Percentiles rank a stretch among this genome's conserved stretches.
Evolutionary conservation across 2,329 filamentous ascomycete genomes (phyloP).

Genomic region (Phaeoacremonium minimum): DNA sequence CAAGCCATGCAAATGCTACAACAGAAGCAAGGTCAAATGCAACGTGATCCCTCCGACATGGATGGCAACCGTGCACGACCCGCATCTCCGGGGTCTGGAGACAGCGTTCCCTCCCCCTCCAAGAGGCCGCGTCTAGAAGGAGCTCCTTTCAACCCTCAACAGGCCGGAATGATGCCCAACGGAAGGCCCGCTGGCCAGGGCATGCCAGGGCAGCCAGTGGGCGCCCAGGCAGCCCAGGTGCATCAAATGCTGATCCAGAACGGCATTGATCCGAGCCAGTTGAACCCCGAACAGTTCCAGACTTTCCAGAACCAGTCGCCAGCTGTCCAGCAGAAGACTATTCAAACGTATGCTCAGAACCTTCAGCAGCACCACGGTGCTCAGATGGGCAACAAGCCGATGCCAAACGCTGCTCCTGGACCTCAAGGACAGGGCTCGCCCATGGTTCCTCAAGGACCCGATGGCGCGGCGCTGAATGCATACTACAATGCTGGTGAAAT

Average conservation of each 20-base stretch:
- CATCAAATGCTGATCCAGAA: conserved; percentile 61
- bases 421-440: conserved; percentile 77
- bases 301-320: conserved; percentile 51
- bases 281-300: conserved; percentile 75
- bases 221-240: conserved; percentile 43
- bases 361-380: conserved; percentile 77
- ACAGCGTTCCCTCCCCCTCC: conserved; percentile 87
- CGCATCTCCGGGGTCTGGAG: conserved; percentile 75
- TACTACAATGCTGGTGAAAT: conserved; percentile 64
- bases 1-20: conserved; percentile 69
- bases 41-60: conserved; percentile 81
- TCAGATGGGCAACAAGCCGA: conserved; percentile 77
- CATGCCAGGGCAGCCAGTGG: conserved; percentile 65
- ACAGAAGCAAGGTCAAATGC: conserved; percentile 69
- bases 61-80: conserved; percentile 78
- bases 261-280: conserved; percentile 70
- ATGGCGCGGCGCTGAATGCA: conserved; percentile 51
- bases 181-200: conserved; percentile 63
- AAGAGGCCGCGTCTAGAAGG: conserved; percentile 83
- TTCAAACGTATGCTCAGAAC: conserved; percentile 82
- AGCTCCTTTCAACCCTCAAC: conserved; percentile 67
- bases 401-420: conserved; percentile 67
- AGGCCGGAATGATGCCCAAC: conserved; percentile 67
- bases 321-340: conserved; percentile 72
- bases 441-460: conserved; percentile 72